Base-by-base conservation (phyloP, 2,329 filamentous ascomycete species). In the Colletotrichum phormii region DNA sequence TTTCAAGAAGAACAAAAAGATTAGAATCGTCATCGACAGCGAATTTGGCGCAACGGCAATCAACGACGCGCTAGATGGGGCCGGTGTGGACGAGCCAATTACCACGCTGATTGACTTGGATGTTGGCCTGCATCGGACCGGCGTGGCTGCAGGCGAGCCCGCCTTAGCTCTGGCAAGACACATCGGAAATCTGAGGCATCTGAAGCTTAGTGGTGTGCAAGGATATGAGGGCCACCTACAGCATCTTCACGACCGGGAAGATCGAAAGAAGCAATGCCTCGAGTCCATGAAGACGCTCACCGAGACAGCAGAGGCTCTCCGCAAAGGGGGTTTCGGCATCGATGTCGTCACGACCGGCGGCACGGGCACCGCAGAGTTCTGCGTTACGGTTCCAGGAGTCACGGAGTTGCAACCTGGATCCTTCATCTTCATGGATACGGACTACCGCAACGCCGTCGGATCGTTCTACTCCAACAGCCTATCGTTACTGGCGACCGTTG, bases 401-500 rank as follows among this genome's bases (percentile, higher is more conserved):
- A 89, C 87, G 1, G 87, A 89, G 75, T 79, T 89, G 1, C 87
- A 89, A 75, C 87, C 87, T 0, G 87, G 87, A 0, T 87, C 85
- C 0, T 89, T 89, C 71, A 83, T 89, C 67, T 89, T 89, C 76
- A 89, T 89, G 87, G 87, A 89, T 69, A 87, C 87, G 2, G 87
- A 89, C 75, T 89, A 89, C 75, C 83, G 86, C 3, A 86, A 87
- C 64, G 87, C 87, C 0, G 81, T 89, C 0, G 87, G 87, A 1
- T 79, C 81, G 0, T 83, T 84, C 67, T 89, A 86, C 76, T 80
- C 81, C 0, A 85, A 89, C 74, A 88, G 85, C 59, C 73, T 89
- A 31, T 86, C 85, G 0, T 82, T 88, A 7, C 74, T 88, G 24
- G 81, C 86, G 0, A 88, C 86, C 0, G 86, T 88, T 0, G 72